Evolutionary conservation across 192 early-diverging fungal species (phyloP), one percentile per base, ranked within the genome.

Genomic region (Backusella macrospora): DNA sequence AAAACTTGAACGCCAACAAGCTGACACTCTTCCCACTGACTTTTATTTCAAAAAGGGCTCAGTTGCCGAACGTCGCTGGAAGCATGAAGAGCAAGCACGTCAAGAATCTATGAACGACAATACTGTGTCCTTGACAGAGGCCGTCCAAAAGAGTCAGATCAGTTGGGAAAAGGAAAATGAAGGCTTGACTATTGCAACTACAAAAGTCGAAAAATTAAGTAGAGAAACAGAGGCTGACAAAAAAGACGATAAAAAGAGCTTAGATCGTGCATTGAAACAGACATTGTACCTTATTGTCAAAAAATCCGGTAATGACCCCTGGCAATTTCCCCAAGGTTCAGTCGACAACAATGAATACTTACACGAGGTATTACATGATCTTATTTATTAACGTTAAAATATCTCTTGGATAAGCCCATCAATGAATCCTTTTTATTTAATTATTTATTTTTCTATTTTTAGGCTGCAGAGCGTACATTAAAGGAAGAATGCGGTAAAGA

Each of bases 231-330:
- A 86, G 67, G 90, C 89, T 1, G 93, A 96, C 77, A 78, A 73
- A 29, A 79, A 64, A 15, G 84, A 90, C 21, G 92, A 94, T 73
- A 62, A 87, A 14, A 88, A 81, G 78, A 90, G 86, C n/a, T 77
- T 95, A 73, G 91, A 97, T 83, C 86, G 95, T 72, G 85, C 82
- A 43, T 86, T 95, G 72, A 84, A 91, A 65, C 68, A 90, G 76
- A 93, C 92, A 16, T 80, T 97, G 74, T 97, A 93, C 83, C 76
- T 97, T 55, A 84, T 96, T 66, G 92, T 96, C 18, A 92, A 91
- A 77, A 48, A 72, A 55, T 9, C 9, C 16, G 80, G 65, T 81
- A 83, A 0, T 59, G 78, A 88, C 47, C 68, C 76, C 55, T 96
- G 95, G 95, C 80, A 83, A 75, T 89, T 96, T 66, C 93, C 93